Conservation (phyloP, 2,329 filamentous ascomycete species). For the Penicillium sp. region DNA sequence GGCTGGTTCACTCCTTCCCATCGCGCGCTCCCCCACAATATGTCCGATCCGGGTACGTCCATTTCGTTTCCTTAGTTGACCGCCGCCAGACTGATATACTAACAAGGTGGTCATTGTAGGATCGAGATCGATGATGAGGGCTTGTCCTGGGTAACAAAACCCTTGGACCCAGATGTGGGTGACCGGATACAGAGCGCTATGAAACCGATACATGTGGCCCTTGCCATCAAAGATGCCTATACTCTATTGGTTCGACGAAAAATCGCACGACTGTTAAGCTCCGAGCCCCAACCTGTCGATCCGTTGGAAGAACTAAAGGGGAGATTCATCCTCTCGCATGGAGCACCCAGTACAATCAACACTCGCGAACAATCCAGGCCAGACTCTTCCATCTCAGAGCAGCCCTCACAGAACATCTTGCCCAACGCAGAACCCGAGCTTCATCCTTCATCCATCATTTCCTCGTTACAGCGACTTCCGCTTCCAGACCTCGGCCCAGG, state of each 20-base stretch:
- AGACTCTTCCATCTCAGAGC: constrained; percentile 12
- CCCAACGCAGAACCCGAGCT: constrained; percentile 11
- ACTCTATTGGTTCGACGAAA: constrained; percentile 25
- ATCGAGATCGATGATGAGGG: constrained; percentile 23
- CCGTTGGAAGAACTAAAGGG: constrained; percentile 12
- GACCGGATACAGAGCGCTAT: constrained; percentile 26
- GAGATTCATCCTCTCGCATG: constrained; percentile 10
- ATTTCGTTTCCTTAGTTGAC: neutral
- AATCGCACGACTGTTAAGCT: constrained; percentile 20
- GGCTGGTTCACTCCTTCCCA: constrained; percentile 60
- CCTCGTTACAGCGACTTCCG: constrained; percentile 30
- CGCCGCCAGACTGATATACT: constrained; percentile 1
- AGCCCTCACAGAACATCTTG: constrained; percentile 11
- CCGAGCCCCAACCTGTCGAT: constrained; percentile 9
- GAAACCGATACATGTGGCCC: constrained; percentile 27
- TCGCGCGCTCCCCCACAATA: constrained; percentile 54
- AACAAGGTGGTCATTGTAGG: constrained; percentile 17
- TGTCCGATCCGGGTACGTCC: constrained; percentile 53
- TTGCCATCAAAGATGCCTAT: constrained; percentile 32
- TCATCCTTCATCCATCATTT: constrained; percentile 27
- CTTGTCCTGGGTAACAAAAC: constrained; percentile 23
- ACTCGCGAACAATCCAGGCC: constrained; percentile 15
- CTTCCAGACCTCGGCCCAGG: constrained; percentile 29
- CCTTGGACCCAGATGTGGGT: constrained; percentile 26
- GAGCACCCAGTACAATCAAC: constrained; percentile 13